These are phyloP conservation scores for Penicillium simplicissimum DNA, from an alignment of 495 filamentous ascomycete species.

Conservation along the genomic window DNA sequence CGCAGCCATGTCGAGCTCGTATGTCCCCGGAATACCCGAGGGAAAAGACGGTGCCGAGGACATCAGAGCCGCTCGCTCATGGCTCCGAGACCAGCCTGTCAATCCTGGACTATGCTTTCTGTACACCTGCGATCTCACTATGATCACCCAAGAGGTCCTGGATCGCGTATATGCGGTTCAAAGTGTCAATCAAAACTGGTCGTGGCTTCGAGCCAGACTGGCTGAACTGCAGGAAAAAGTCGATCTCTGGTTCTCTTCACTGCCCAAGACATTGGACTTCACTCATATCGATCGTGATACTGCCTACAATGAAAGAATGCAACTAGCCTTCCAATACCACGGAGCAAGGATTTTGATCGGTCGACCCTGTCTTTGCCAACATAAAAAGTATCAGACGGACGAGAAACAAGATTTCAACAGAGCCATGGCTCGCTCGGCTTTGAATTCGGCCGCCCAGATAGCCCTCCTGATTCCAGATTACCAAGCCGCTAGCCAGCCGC, in stretches of 20 bases:
- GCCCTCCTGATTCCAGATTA: conserved; percentile 50
- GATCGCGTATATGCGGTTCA: conserved; percentile 56
- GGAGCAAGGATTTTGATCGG: conserved; percentile 58
- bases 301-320: conserved; percentile 30
- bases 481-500: conserved; percentile 38
- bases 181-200: conserved; percentile 50
- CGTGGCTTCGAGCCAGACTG: conserved; percentile 55
- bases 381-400: conserved; percentile 37
- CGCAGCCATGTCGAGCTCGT: conserved; percentile 7
- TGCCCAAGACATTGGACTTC: conserved; percentile 53
- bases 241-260: conserved; percentile 51
- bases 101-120: conserved; percentile 45
- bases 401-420: conserved; percentile 47
- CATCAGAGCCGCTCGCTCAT: conserved; percentile 7
- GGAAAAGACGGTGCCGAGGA: conserved; percentile 17
- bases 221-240: conserved; percentile 47
- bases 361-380: conserved; percentile 61
- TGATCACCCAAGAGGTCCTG: conserved; percentile 54
- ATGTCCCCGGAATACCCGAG: conserved; percentile 9
- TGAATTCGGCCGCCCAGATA: conserved; percentile 53
- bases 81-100: conserved; percentile 31
- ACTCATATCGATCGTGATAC: conserved; percentile 24
- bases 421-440: conserved; percentile 49
- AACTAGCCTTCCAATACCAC: conserved; percentile 58
- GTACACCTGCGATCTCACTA: conserved; percentile 46